Evolutionary conservation across 257 asterid species (phyloP), one percentile per base, ranked within the genome.

Genomic region (Gynochthodes officinalis): DNA sequence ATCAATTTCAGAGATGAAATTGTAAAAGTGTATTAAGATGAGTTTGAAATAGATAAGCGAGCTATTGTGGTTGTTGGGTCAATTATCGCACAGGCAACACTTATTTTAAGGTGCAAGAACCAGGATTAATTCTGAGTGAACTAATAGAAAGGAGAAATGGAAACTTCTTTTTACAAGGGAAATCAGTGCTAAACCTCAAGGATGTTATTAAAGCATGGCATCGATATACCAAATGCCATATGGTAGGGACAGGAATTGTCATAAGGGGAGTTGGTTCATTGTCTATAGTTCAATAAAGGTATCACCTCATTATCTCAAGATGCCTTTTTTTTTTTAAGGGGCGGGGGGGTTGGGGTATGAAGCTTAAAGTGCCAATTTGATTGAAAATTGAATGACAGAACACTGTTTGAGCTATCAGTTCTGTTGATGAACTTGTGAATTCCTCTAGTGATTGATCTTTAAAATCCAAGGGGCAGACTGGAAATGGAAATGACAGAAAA

Each of bases 351-450:
- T n/a, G n/a, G n/a, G n/a, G n/a, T n/a, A n/a, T n/a, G n/a, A n/a
- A n/a, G n/a, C n/a, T n/a, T n/a, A n/a, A n/a, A n/a, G 27, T 49
- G 72, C 15, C 44, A 28, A 32, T 49, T 49, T 50, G 27, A 21
- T 50, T 33, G 72, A 35, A n/a, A n/a, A n/a, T n/a, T n/a, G 35
- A 10, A 9, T n/a, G 11, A 48, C 7, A 33, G 37, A 35, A 68
- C 9, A 48, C 2, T 5, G 8, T 19, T 68, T 6, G 23, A 44
- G 27, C 61, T 21, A 6, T 42, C 53, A 40, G 53, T n/a, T 57
- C 61, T 68, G n/a, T 42, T 54, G 28, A 11, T 18, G 8, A 67
- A 30, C 21, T 68, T 35, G 32, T 68, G 62, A 68, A 68, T 30
- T 67, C 44, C 60, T 33, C 42, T 23, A 54, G 40, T 15, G 39